Evolutionary conservation across 306 rosid species (phyloP), one percentile per base, ranked within the genome.

Genomic region (Dryas drummondii): DNA sequence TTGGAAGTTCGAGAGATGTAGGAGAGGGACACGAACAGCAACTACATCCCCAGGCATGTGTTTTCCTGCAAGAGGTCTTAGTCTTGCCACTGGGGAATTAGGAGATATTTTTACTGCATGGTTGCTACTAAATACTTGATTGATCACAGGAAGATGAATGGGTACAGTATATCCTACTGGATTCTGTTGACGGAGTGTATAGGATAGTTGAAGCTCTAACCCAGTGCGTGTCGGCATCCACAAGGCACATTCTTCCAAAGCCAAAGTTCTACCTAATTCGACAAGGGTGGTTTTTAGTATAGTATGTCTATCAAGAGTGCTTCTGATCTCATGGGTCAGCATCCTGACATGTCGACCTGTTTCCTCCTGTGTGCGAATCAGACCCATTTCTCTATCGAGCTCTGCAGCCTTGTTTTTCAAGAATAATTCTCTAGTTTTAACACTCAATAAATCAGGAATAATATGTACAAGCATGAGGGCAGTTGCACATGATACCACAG

Each of bases 161-260:
- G 99, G 99, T 58, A 94, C 99, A 5, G 96, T 89, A 76, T 85
- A 83, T 65, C 93, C 99, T 68, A 90, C 96, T 46, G 97, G 98
- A 76, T 94, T 94, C 74, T 92, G 98, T 81, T 92, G 99, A 57
- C 86, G 94, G 65, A 94, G 86, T 10, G 99, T 94, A 82, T 94
- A 94, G 1, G 99, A 86, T 17, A 94, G 93, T 82, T 92, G 98
- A 87, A 94, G 97, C 86, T 94, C 99, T 82, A 94, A 86, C 3
- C 97, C 98, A 47, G 97, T 85, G 9, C 96, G 93, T 0, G 97
- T 94, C 3, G 99, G 99, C 99, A 94, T 94, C 99, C 99, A 94
- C 60, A 94, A 80, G 42, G 97, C 93, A 84, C 99, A 94, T 87
- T 94, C 99, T 79, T 92, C 99, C 62, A 94, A 83, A 15, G 84